Evolutionary conservation across 192 early-diverging fungal genomes (phyloP), one percentile per base, ranked within the genome.

Genomic region (Rhizoclosmatium sp.): DNA sequence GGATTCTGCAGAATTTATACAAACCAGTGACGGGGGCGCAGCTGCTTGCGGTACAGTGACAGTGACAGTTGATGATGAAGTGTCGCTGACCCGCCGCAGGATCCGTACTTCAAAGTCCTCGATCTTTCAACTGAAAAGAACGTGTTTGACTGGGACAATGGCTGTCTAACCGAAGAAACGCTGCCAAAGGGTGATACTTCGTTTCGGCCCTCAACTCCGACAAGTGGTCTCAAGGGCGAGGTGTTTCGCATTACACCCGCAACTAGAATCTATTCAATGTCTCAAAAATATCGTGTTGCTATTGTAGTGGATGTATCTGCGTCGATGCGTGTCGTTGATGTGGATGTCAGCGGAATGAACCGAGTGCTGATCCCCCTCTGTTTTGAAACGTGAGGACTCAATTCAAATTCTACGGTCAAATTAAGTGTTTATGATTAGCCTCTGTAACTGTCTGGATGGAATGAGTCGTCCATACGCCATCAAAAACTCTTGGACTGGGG

Each of bases 291-390:
- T 69, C 81, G 89, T 0, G 82, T 92, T 40, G 90, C 92, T 2
- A 90, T 94, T 74, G 81, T 94, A 62, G 82, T 95, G 51, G 93
- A 95, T 79, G 82, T 91, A 39, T 89, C 85, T 10, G 89, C 93
- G 0, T 92, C 90, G 61, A 88, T 95, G 80, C 85, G 91, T 16
- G 75, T 82, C 39, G 80, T 87, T 2, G 86, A 87, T 76, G 51
- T 75, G 7, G 75, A 62, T 23, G 78, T 56, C 45, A 80, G 76
- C 9, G 84, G 76, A 45, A 23, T 76, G 61, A 82, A 84, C 19
- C 80, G 86, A 69, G 78, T 81, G 3, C 68, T 85, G 40, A 60
- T 80, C 5, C 82, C 84, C 2, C 60, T 78, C 3, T 86, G 82
- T 31, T 89, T 87, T 78, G 87, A 89, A 70, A 85, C 84, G 85